phyloP scores from a whole-genome alignment of 352 stramenopile genomes.

The Phytophthora foliorum region DNA sequence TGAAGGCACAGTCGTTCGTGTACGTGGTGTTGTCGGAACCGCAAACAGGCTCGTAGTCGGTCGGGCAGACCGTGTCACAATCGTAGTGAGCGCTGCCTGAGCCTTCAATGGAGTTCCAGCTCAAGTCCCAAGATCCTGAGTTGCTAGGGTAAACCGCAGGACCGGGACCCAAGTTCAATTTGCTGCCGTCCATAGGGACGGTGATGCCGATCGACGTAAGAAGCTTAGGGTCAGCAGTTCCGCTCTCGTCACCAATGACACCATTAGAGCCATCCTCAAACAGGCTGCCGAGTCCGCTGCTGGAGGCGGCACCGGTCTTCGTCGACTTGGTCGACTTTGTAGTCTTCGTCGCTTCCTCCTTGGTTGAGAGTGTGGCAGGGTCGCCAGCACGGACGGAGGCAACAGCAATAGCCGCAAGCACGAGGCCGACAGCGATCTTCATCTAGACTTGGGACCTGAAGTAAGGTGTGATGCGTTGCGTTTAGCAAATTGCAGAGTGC shows the following conservation, averaged over 20 bases:
- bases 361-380: conserved; percentile 27
- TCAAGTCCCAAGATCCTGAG: conserved; percentile 30
- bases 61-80: conserved; percentile 12
- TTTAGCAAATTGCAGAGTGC: conserved; percentile 31
- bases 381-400: conserved; percentile 14
- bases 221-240: conserved; percentile 8
- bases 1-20: conserved; percentile 36
- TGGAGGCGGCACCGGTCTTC: conserved; percentile 2
- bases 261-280: conserved; percentile 2
- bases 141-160: conserved; percentile 24
- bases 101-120: conserved; percentile 16
- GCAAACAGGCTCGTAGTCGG: conserved; percentile 31
- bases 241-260: conserved; percentile 11
- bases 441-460: conserved; percentile 15
- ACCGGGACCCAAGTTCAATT: conserved; percentile 20
- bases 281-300: conserved; percentile 8
- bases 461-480: conserved; percentile 13
- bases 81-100: conserved; percentile 14
- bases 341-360: conserved; percentile 31
- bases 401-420: conserved; percentile 26
- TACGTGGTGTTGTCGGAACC: conserved; percentile 41
- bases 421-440: conserved; percentile 27
- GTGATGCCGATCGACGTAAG: conserved; percentile 24
- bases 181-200: conserved; percentile 14
- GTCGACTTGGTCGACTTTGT: conserved; percentile 14